Conservation (phyloP, 2,329 filamentous ascomycete genomes). For the Nigrospora oryzae region DNA sequence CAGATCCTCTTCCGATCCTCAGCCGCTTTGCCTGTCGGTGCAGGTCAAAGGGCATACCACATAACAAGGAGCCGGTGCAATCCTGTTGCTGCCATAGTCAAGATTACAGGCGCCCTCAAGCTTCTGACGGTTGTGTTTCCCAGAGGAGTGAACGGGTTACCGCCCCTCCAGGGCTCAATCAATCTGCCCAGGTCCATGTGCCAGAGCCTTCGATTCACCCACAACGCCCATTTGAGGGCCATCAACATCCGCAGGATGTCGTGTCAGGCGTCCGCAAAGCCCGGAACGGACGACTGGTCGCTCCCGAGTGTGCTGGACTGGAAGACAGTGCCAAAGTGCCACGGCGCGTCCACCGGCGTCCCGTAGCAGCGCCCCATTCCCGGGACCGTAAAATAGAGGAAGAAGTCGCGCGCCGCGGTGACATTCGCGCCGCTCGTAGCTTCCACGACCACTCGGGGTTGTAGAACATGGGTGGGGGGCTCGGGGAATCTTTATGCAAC, state of each 20-base stretch:
- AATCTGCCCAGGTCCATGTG: too few species aligned
- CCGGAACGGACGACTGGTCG: constrained; percentile 23
- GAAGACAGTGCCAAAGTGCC: constrained; percentile 25
- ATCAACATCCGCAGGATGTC: constrained; percentile 28
- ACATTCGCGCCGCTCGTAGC: constrained; percentile 17
- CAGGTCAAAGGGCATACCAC: too few species aligned
- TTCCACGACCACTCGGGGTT: constrained; percentile 24
- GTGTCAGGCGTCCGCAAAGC: constrained; percentile 24
- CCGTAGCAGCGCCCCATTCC: constrained; percentile 41
- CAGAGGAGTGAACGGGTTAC: too few species aligned
- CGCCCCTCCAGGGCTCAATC: too few species aligned
- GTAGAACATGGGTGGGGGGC: constrained; percentile 17
- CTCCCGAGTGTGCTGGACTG: constrained; percentile 19
- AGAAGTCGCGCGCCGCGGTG: constrained; percentile 35
- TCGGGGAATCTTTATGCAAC: too few species aligned
- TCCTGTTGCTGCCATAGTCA: too few species aligned
- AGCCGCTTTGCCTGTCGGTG: too few species aligned
- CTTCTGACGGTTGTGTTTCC: too few species aligned
- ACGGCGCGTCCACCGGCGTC: constrained; percentile 27
- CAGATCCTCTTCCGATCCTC: too few species aligned
- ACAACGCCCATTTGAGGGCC: constrained; percentile 24
- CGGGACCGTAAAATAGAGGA: constrained; percentile 42
- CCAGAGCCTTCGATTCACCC: constrained; percentile 10
- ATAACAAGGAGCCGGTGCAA: too few species aligned
- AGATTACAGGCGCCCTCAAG: too few species aligned